A percentile compares a stretch with the other conserved stretches of the same genome.
Conservation (phyloP, 2,329 filamentous ascomycete species). For the Beauveria medogensis region DNA sequence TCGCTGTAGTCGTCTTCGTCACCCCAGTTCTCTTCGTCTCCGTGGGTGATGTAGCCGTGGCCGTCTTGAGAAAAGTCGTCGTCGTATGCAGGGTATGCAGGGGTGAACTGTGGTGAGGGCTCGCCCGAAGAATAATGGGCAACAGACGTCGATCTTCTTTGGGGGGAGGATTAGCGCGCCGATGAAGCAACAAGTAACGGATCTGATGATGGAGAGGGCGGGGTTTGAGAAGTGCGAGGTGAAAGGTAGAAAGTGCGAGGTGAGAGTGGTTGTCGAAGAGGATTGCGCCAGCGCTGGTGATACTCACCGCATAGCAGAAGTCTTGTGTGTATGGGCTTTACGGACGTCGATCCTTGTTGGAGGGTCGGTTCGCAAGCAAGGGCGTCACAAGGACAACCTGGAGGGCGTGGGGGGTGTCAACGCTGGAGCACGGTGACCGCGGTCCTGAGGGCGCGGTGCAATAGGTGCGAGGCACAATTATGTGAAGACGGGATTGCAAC, state of each 20-base stretch:
- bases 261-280: conserved; percentile 8
- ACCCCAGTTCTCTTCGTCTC: conserved; percentile 6
- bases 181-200: not conserved
- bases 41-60: conserved; percentile 6
- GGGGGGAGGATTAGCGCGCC: conserved; percentile 3
- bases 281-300: conserved; percentile 13
- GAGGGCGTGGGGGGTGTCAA: conserved; percentile 1
- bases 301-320: conserved; percentile 38
- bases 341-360: conserved; percentile 10
- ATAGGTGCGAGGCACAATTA: not conserved
- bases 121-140: conserved; percentile 9
- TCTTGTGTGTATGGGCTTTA: conserved; percentile 7
- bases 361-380: conserved; percentile 10
- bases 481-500: not conserved
- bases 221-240: not conserved
- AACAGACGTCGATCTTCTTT: conserved; percentile 5
- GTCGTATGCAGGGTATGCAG: not conserved
- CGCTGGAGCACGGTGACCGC: conserved; percentile 4
- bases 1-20: conserved; percentile 8
- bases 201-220: not conserved
- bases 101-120: conserved; percentile 6
- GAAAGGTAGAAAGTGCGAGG: too few species aligned
- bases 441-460: conserved; percentile 2
- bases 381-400: conserved; percentile 6
- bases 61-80: conserved; percentile 1